These are phyloP conservation scores for Penicillium riverlandense DNA, from an alignment of 495 filamentous ascomycete species.

Conservation along the genomic window DNA sequence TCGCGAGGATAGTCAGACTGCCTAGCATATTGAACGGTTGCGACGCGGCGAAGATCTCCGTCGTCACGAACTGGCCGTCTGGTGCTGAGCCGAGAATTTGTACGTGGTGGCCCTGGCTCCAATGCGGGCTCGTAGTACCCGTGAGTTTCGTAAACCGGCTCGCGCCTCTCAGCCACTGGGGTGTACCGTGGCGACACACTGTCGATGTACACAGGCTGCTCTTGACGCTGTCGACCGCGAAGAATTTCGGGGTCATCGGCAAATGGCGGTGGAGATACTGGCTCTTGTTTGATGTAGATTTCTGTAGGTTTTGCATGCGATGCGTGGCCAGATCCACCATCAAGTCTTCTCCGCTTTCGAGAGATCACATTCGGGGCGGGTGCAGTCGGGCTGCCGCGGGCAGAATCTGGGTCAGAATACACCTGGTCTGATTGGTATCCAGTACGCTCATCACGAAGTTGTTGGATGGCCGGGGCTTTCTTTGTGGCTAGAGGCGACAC, in stretches of 20 bases:
- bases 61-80: constrained; percentile 44
- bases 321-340: constrained; percentile 8
- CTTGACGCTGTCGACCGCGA: constrained; percentile 36
- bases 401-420: constrained; percentile 16
- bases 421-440: constrained; percentile 20
- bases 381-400: constrained; percentile 31
- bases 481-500: constrained; percentile 68
- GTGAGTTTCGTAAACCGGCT: constrained; percentile 30
- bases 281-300: constrained; percentile 79
- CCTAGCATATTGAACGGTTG: constrained; percentile 47
- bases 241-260: constrained; percentile 41
- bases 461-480: constrained; percentile 46
- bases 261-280: constrained; percentile 72
- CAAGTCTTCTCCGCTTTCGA: constrained; percentile 44
- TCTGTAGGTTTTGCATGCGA: constrained; percentile 19
- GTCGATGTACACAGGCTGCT: constrained; percentile 43
- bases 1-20: constrained; percentile 43
- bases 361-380: constrained; percentile 25
- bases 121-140: constrained; percentile 27
- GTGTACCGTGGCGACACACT: constrained; percentile 39
- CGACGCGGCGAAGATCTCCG: constrained; percentile 51
- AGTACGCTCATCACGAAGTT: constrained; percentile 17
- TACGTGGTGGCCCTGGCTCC: constrained; percentile 29
- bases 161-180: constrained; percentile 29
- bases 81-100: constrained; percentile 33